phyloP scores from a whole-genome alignment of 1,139 yeast genomes.

The Geotrichum europaeum region DNA sequence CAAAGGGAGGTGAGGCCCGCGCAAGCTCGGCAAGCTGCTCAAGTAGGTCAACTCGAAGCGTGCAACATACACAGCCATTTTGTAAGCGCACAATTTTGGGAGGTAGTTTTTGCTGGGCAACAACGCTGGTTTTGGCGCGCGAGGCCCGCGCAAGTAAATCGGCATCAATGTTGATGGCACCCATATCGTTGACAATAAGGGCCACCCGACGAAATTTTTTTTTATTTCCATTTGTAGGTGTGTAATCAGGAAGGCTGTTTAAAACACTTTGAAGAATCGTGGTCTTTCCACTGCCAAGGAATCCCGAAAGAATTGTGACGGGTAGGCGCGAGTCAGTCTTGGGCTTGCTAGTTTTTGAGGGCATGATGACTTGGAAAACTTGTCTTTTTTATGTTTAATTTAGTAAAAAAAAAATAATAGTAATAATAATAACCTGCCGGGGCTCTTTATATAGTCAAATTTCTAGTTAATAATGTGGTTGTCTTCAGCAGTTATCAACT shows the following conservation, averaged over 20 bases:
- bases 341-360: neutral
- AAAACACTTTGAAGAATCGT: slow-evolving; percentile 42
- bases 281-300: slow-evolving; percentile 45
- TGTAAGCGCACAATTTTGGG: slow-evolving; percentile 43
- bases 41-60: slow-evolving; percentile 42
- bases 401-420: too few species aligned
- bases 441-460: neutral
- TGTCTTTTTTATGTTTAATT: neutral
- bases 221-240: neutral
- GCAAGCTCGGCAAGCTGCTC: slow-evolving; percentile 41
- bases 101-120: slow-evolving; percentile 35
- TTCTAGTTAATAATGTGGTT: neutral
- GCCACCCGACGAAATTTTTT: slow-evolving; percentile 33
- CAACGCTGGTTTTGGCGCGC: slow-evolving; percentile 29
- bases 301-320: slow-evolving; percentile 42
- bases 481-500: neutral
- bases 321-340: slow-evolving; percentile 28
- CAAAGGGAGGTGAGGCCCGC: slow-evolving; percentile 32
- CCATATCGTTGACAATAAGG: slow-evolving; percentile 42
- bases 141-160: slow-evolving; percentile 32
- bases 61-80: slow-evolving; percentile 47
- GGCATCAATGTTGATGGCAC: slow-evolving; percentile 40
- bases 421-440: neutral
- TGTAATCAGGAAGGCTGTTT: slow-evolving; percentile 26
- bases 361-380: neutral